phyloP scores from a whole-genome alignment of 2,329 filamentous ascomycete genomes.

The Polytolypa hystricis region DNA sequence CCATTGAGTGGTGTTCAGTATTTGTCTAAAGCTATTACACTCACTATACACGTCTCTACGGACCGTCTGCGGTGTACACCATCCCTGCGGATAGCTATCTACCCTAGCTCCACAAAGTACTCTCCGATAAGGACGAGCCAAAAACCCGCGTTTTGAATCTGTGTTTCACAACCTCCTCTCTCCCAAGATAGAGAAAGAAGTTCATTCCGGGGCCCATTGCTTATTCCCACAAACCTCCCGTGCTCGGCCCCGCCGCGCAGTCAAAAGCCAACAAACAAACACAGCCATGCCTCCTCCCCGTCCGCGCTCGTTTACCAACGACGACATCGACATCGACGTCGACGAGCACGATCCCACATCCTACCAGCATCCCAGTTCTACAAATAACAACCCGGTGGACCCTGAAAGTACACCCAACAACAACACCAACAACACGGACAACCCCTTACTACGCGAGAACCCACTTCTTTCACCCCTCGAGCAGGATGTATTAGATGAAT shows the following conservation, averaged over 20 bases:
- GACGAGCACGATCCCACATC: not conserved
- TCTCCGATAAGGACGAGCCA: too few relatives aligned
- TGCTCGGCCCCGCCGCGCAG: not conserved
- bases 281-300: slow-evolving; percentile 10
- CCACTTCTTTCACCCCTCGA: slow-evolving; percentile 60
- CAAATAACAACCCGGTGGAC: not conserved
- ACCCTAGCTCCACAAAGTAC: too few relatives aligned
- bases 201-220: too few relatives aligned
- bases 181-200: too few relatives aligned
- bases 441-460: slow-evolving; percentile 29
- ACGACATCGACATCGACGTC: slow-evolving; percentile 33
- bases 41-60: too few relatives aligned
- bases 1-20: too few relatives aligned
- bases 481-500: slow-evolving; percentile 91
- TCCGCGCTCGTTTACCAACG: slow-evolving; percentile 20
- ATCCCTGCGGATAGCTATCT: too few relatives aligned
- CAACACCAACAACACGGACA: slow-evolving; percentile 14
- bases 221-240: too few relatives aligned
- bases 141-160: too few relatives aligned
- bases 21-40: too few relatives aligned
- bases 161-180: too few relatives aligned
- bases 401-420: not conserved
- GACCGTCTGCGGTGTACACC: too few relatives aligned
- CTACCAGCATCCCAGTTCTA: not conserved
- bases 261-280: not conserved